Percentiles rank a stretch among this genome's conserved stretches.
Evolutionary conservation across 805 yeast genomes (phyloP).

Genomic region (Naumovozyma baii): DNA sequence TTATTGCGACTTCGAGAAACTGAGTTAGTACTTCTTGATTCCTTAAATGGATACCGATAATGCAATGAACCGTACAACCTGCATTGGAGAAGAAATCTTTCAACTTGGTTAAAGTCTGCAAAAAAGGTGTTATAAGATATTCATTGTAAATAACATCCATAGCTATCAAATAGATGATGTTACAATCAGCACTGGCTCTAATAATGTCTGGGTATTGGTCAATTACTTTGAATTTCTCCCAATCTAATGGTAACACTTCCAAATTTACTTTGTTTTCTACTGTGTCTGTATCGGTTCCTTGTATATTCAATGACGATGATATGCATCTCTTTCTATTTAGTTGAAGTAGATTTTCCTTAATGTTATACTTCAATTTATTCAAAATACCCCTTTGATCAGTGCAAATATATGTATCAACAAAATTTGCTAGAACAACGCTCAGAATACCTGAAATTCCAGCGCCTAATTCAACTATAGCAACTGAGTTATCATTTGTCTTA

Average conservation of each 20-base stretch:
- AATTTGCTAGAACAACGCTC: slow-evolving; percentile 22
- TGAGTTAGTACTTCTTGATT: slow-evolving; percentile 22
- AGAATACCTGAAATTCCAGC: slow-evolving; percentile 27
- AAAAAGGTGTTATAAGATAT: slow-evolving; percentile 25
- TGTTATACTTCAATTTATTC: slow-evolving; percentile 19
- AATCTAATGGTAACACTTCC: slow-evolving; percentile 24
- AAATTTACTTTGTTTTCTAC: slow-evolving; percentile 4
- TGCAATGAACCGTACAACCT: slow-evolving; percentile 5
- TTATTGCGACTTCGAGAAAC: slow-evolving; percentile 22
- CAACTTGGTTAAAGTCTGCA: slow-evolving; percentile 17
- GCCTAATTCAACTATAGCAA: slow-evolving; percentile 25
- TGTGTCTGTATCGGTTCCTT: neutral
- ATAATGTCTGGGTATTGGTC: slow-evolving; percentile 3
- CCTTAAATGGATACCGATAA: slow-evolving; percentile 28
- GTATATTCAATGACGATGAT: slow-evolving; percentile 7
- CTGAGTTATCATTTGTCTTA: neutral
- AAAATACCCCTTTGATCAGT: slow-evolving; percentile 30
- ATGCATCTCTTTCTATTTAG: slow-evolving; percentile 13
- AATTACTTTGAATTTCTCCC: slow-evolving; percentile 21
- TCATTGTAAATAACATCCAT: slow-evolving; percentile 32
- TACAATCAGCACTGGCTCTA: neutral
- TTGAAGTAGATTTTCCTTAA: slow-evolving; percentile 19
- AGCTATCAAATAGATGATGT: slow-evolving; percentile 20
- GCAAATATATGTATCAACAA: slow-evolving; percentile 20
- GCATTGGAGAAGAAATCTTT: slow-evolving; percentile 4